Conservation (phyloP, 768 basidiomycete genomes). For the Cystofilobasidium ferigula region DNA sequence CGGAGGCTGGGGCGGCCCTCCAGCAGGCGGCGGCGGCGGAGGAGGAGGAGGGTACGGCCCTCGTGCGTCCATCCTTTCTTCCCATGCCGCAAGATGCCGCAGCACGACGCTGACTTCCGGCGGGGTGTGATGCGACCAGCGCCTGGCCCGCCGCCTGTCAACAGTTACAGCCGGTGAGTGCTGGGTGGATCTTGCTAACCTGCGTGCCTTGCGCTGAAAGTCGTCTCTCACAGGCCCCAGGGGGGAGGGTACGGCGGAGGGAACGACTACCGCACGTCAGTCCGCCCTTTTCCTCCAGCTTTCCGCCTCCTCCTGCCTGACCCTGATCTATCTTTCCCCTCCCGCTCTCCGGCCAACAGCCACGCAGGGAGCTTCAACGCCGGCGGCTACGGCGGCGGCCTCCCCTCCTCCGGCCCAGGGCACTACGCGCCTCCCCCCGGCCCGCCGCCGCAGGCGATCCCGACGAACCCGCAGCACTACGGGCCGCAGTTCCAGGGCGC, state of each 20-base stretch:
- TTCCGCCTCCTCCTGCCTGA: constrained; percentile 4
- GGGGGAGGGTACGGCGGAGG: no score
- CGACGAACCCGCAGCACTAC: constrained; percentile 50
- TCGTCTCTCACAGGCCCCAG: no score
- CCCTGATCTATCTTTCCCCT: background rate
- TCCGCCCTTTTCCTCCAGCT: no score
- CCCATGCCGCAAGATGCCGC: background rate
- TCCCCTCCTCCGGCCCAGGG: background rate
- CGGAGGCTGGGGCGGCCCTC: background rate
- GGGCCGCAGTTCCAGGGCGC: constrained; percentile 48
- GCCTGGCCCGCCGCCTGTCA: no score
- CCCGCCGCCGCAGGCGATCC: constrained; percentile 24
- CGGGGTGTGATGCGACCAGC: no score
- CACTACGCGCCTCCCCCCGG: constrained; percentile 16
- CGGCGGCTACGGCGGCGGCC: background rate
- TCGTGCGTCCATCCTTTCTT: no score
- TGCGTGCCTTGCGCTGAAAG: no score
- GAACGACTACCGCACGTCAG: no score
- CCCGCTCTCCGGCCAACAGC: background rate
- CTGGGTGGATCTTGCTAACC: no score
- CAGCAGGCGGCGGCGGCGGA: background rate
- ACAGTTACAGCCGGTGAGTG: no score
- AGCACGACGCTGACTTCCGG: no score
- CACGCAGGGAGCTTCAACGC: background rate
- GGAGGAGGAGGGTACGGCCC: background rate